Percentiles rank a stretch among this genome's conserved stretches.
These are phyloP conservation scores for Mycena sp. DNA, from an alignment of 1,284 basidiomycete species.

Conservation along the genomic window DNA sequence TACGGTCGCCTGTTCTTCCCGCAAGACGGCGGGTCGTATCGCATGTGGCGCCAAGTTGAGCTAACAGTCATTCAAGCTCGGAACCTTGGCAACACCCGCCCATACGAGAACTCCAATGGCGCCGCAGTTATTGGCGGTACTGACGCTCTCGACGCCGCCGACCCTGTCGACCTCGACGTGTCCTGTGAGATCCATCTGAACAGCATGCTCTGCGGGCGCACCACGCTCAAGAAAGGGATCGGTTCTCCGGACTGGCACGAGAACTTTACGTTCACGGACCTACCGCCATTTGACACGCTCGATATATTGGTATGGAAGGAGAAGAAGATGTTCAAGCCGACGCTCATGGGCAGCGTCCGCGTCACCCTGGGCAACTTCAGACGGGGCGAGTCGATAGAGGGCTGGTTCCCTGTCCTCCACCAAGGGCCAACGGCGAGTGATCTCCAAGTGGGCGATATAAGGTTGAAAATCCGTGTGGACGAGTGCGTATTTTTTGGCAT, in stretches of 20 bases:
- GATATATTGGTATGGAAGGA: conserved; percentile 75
- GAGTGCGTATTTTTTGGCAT: conserved; percentile 65
- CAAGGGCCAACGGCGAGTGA: conserved; percentile 58
- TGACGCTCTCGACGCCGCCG: conserved; percentile 43
- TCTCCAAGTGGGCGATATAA: conserved; percentile 78
- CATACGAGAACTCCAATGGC: conserved; percentile 42
- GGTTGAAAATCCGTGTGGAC: conserved; percentile 76
- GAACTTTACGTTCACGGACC: conserved; percentile 74
- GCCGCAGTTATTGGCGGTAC: conserved; percentile 28
- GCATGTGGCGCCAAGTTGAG: conserved; percentile 86
- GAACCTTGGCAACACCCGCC: conserved; percentile 65
- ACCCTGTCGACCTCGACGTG: conserved; percentile 69
- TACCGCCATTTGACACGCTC: conserved; percentile 77
- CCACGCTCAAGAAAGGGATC: conserved; percentile 75
- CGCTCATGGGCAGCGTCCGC: conserved; percentile 68
- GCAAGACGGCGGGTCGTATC: conserved; percentile 79
- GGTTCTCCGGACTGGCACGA: conserved; percentile 84
- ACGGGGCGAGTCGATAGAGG: conserved; percentile 78
- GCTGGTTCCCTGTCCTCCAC: conserved; percentile 84
- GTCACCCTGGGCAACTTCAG: conserved; percentile 78
- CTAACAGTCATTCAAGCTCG: conserved; percentile 77
- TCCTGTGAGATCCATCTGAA: conserved; percentile 79
- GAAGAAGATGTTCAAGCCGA: conserved; percentile 68
- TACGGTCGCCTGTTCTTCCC: conserved; percentile 71
- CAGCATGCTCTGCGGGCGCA: conserved; percentile 72